Base-by-base conservation (phyloP, 768 basidiomycete genomes). In the Kwoniella sp. region DNA sequence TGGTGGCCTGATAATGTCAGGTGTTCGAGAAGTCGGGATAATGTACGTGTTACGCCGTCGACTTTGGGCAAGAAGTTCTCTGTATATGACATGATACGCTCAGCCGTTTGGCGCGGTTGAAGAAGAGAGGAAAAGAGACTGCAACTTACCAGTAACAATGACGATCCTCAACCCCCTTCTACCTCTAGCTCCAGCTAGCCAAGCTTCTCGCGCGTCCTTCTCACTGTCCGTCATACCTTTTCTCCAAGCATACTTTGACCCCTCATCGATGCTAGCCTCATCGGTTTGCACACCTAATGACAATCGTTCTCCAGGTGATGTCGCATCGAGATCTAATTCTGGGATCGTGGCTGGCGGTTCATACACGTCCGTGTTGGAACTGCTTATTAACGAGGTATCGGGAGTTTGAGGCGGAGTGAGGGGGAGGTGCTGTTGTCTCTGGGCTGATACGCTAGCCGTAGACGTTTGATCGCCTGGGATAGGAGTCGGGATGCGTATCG, bases 21-120 rank as follows among this genome's bases (percentile, higher is more conserved):
- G 60, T 83, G 81, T 50, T 82, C 79, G 19, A 84, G 77, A 5
- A 84, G 71, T 37, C 80, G 72, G 2, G 82, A 80, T 0, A 84
- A 64, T 0, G 83, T 83, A 15, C 83, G 60, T 0, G 83, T 84
- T 2, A 83, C 82, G 1, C 83, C 83, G 67, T 84, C 83, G 26
- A 83, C 77, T 66, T 81, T 81, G n/a, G 81, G 81, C 50, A 82
- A 51, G 56, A 82, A 79, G 74, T 82, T 82, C 67, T 82, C 81
- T 77, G 64, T 12, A 26, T 24, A 33, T 17, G 29, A 2, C 6
- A 10, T 19, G 55, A 9, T 10, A 4, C 17, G 44, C 7, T 57
- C 55, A 57, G n/a, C n/a, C n/a, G n/a, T n/a, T n/a, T n/a, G n/a
- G n/a, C n/a, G n/a, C n/a, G n/a, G n/a, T n/a, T n/a, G n/a, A n/a